Conservation (phyloP, 495 filamentous ascomycete genomes). For the Neurospora sublineolata region DNA sequence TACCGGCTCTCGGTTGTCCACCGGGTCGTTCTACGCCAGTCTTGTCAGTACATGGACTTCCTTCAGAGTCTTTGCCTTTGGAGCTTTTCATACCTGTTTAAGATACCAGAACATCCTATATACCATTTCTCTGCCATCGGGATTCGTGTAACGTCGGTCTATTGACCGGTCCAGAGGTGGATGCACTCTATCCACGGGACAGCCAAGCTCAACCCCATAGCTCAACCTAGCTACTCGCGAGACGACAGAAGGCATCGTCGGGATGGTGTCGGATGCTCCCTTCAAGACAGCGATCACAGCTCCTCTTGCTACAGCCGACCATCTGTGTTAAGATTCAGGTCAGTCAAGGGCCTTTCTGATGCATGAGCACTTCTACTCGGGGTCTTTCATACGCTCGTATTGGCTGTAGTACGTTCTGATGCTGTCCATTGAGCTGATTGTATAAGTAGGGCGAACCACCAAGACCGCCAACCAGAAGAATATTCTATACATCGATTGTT, state of each 20-base stretch:
- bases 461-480: background rate
- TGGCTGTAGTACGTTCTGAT: background rate
- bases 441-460: background rate
- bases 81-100: background rate
- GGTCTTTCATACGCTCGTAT: background rate
- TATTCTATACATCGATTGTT: background rate
- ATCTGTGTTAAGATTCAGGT: background rate
- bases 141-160: background rate
- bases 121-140: background rate
- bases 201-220: background rate
- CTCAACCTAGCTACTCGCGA: background rate
- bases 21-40: background rate
- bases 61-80: background rate
- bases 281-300: background rate
- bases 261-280: background rate
- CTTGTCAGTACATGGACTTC: background rate
- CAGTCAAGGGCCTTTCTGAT: background rate
- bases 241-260: background rate
- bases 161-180: background rate
- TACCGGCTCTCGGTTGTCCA: background rate
- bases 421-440: background rate
- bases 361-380: background rate
- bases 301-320: background rate
- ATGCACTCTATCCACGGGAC: background rate
- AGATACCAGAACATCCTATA: background rate